Evolutionary conservation across 1,284 basidiomycete genomes (phyloP), one percentile per base, ranked within the genome.

Genomic region (Somion occarium): DNA sequence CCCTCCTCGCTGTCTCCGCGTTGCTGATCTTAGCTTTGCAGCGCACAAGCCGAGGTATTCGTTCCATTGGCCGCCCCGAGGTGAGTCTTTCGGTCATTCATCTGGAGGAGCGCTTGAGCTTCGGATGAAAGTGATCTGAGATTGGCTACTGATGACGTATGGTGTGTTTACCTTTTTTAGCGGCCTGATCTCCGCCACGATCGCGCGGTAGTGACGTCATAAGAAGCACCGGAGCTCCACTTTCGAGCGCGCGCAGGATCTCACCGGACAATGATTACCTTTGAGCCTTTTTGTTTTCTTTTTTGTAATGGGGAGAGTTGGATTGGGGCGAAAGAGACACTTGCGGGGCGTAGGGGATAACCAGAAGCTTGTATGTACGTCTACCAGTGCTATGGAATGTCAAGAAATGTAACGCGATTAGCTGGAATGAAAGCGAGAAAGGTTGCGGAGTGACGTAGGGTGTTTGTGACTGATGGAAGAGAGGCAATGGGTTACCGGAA

Each of bases 31-130:
- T 46, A 30, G 45, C 65, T 63, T 34, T 67, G 60, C 63, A 87
- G 85, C 61, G 74, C 80, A 2, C 72, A 78, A n/a, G 88, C 88
- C 42, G 89, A 92, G 63, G 90, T 93, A 20, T 93, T 93, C 69
- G 75, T 82, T 58, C 90, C 91, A 39, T 72, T 89, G 44, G 74
- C 85, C n/a, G 85, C 87, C 26, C 90, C 91, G 27, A 88, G 85
- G 84, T 86, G 56, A 63, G 68, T 39, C 44, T 34, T 7, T 34
- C 49, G 55, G 54, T 45, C 48, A 51, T 41, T 46, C 15, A 15
- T 34, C 30, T 15, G 30, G 30, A 34, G 7, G 30, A 15, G 30
- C 30, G 15, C 15, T 34, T 15, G 30, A 34, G 30, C 30, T 15
- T 34, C 30, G 30, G 30, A 34, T 34, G 30, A 15, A 34, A 15